phyloP scores from a whole-genome alignment of 352 stramenopile genomes.

The Globisporangium heterothallicum region DNA sequence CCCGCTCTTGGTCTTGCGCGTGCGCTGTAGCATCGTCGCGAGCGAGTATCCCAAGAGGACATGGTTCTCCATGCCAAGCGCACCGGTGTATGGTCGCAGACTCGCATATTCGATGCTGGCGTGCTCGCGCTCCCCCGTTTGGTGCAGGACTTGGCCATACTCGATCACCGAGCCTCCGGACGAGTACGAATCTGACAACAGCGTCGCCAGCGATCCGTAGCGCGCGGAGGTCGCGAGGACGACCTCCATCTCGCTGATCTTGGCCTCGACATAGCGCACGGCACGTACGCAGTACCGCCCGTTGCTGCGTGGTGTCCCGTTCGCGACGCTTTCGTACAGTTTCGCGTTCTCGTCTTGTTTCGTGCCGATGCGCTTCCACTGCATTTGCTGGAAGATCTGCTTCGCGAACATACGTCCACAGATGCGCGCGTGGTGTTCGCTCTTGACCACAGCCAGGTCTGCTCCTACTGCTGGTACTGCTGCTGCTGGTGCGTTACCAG shows the following conservation, averaged over 20 bases:
- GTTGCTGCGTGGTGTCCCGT: background rate
- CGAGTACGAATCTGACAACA: constrained; percentile 40
- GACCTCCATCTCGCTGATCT: constrained; percentile 46
- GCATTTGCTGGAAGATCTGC: constrained; percentile 61
- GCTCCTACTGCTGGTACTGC: too few relatives aligned
- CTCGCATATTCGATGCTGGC: constrained; percentile 47
- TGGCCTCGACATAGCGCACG: constrained; percentile 40
- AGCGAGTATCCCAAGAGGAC: constrained; percentile 63
- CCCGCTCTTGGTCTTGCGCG: constrained; percentile 34
- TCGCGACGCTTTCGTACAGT: constrained; percentile 44
- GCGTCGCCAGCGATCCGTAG: constrained; percentile 28
- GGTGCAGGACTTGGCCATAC: constrained; percentile 45
- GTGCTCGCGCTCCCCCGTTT: constrained; percentile 62
- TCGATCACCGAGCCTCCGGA: constrained; percentile 33
- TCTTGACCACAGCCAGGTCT: constrained; percentile 37
- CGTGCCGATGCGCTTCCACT: constrained; percentile 58
- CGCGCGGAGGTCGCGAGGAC: constrained; percentile 36
- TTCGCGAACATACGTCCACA: constrained; percentile 53
- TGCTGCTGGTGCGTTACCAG: too few relatives aligned
- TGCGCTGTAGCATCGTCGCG: constrained; percentile 49
- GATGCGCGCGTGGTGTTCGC: constrained; percentile 48
- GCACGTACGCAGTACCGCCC: constrained; percentile 45
- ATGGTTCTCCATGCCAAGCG: constrained; percentile 33
- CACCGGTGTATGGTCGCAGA: constrained; percentile 29
- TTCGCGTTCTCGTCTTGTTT: constrained; percentile 48